Evolutionary conservation across 331 rosid species (phyloP), one percentile per base, ranked within the genome.

Genomic region (Quercus lobata): DNA sequence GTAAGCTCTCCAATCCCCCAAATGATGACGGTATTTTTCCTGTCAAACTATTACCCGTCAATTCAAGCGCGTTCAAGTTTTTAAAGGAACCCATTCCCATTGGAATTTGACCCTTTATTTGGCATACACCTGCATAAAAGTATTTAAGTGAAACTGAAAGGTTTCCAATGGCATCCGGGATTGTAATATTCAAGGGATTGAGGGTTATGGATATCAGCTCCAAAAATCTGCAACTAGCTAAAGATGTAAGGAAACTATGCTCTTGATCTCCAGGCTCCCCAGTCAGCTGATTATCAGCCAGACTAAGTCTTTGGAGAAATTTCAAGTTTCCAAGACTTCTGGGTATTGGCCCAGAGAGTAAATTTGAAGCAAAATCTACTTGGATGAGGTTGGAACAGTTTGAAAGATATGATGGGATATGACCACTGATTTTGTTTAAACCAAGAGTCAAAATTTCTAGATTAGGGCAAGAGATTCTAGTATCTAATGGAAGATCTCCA

Each of bases 241-340:
- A 1, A 37, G 44, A 37, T 37, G 44, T 7, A 7, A 66, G n/a
- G 54, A 73, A 73, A 6, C 6, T 19, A 73, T n/a, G 66, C 6
- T 73, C 3, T 17, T n/a, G 24, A 4, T 46, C 2, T 18, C 25
- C 62, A 7, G 53, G 11, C 15, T 5, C 68, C 4, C 22, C 66
- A 0, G 9, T n/a, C 2, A 56, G 58, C 19, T 73, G 69, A 62
- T 62, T 62, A 2, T 2, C 0, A 27, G 0, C 0, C 1, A 27
- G 2, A 27, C 0, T 0, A 25, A 62, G 21, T 2, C 0, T 5
- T 15, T 12, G 0, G 0, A 62, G 2, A 35, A 0, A 62, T 15
- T 27, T 15, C 0, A 62, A 62, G 10, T 62, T 1, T 62, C 69
- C 69, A 62, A 62, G 12, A 62, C n/a, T 37, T 37, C 2, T 37